Evolutionary conservation across 75 land plant genomes (phyloP).

Genomic region (Chamaecyparis obtusa): DNA sequence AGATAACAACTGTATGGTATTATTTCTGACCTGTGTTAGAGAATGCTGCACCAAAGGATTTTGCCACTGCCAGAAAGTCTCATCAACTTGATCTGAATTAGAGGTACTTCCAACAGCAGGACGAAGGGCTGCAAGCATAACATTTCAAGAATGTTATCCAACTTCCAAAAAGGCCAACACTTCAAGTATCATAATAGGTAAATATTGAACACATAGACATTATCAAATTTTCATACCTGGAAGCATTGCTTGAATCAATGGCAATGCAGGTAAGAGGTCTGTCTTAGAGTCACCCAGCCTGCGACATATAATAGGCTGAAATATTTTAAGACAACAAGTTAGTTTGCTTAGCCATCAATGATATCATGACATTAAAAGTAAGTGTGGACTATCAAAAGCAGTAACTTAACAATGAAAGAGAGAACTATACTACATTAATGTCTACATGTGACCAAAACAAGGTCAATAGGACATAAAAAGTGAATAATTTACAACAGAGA

Average conservation of each 20-base stretch:
- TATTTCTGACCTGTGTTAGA: conserved; percentile 66
- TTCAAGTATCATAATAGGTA: neutral
- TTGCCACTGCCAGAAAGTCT: conserved; percentile 78
- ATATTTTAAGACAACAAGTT: neutral
- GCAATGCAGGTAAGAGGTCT: conserved; percentile 75
- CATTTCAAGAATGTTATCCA: neutral
- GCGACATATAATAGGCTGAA: conserved; percentile 67
- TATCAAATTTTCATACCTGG: conserved; percentile 54
- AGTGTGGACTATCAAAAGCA: neutral
- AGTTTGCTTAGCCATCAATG: neutral
- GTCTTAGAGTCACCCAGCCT: conserved; percentile 62
- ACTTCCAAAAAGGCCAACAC: neutral
- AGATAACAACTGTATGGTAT: neutral
- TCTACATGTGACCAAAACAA: neutral
- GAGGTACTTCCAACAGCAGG: conserved; percentile 34
- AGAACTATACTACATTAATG: neutral
- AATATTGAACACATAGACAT: conserved; percentile 11
- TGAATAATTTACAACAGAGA: neutral
- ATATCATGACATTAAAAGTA: neutral
- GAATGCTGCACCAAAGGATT: conserved; percentile 71
- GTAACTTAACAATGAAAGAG: neutral
- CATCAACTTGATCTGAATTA: conserved; percentile 57
- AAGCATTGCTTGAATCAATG: conserved; percentile 81
- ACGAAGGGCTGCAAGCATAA: conserved; percentile 56
- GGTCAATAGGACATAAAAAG: neutral